Base-by-base conservation (phyloP, 306 rosid genomes). In the Medicago arabica region DNA sequence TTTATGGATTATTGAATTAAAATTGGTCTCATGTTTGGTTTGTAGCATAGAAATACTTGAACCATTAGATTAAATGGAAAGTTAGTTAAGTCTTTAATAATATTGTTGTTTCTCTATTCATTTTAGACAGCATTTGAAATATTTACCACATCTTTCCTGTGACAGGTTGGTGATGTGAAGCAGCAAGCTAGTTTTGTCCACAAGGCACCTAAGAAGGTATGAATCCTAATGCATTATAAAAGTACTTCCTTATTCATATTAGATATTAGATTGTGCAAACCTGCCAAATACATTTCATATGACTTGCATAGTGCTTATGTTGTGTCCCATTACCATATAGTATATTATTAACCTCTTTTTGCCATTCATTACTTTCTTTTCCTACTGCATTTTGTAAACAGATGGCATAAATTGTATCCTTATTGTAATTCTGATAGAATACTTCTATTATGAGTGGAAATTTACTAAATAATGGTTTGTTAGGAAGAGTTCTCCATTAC, bases 141-240 rank as follows among this genome's bases (percentile, higher is more conserved):
- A 55, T 75, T 78, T 65, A 78, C 19, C 63, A 15, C 78, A 76
- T 68, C 43, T 83, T 71, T 65, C 75, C 23, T 74, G 34, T 81
- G 78, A 66, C 86, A 96, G 99, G 96, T 84, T 74, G 85, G 72
- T 64, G 97, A 84, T 66, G 67, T 75, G 59, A 89, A 84, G 78
- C 93, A 88, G 81, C 97, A 85, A 80, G 47, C 81, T 39, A 80
- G 63, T 83, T 88, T 92, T 55, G 76, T 92, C 78, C 99, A 92
- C 85, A 96, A 96, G 86, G 71, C 84, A 25, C 88, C 99, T 16
- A 92, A 89, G 74, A 89, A 86, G 92, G 99, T 92, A 82, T 21
- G 74, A 62, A 46, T n/a, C 54, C 38, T 60, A 49, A 51, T 59
- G 69, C 57, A 31, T 10, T 61, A n/a, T 25, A 59, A 36, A 69